A percentile compares a stretch with the other conserved stretches of the same genome.
phyloP scores from a whole-genome alignment of 768 basidiomycete genomes.

The Asterophora parasitica region DNA sequence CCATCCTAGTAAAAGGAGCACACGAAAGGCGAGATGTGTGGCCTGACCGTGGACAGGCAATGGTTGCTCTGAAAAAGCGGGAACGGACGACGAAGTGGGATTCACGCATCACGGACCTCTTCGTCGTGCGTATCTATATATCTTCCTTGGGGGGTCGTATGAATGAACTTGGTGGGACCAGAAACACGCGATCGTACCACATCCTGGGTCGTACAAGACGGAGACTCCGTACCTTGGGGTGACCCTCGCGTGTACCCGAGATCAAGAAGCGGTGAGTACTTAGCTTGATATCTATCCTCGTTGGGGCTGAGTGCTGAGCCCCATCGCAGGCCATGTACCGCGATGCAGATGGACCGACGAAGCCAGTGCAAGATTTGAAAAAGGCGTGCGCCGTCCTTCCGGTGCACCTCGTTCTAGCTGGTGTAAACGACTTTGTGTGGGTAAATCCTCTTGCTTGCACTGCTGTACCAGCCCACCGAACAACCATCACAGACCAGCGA shows the following conservation, averaged over 20 bases:
- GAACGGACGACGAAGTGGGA: conserved; percentile 46
- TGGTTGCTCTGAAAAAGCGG: conserved; percentile 28
- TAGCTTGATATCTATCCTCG: conserved; percentile 1
- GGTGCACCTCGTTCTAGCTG: conserved; percentile 51
- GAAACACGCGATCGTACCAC: conserved; percentile 9
- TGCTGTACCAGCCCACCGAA: not conserved
- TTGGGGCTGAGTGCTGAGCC: not conserved
- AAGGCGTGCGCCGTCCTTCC: conserved; percentile 35
- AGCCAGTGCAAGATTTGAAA: conserved; percentile 46
- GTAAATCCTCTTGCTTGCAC: conserved; percentile 11
- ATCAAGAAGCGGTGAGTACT: conserved; percentile 55
- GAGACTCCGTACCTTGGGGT: conserved; percentile 35
- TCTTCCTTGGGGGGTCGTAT: not conserved
- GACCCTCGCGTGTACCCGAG: conserved; percentile 52
- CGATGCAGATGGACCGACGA: conserved; percentile 49
- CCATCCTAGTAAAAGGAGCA: conserved; percentile 40
- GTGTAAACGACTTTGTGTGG: conserved; percentile 49
- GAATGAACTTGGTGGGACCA: not conserved
- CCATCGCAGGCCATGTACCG: conserved; percentile 54
- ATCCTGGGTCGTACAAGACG: conserved; percentile 23
- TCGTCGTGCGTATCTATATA: conserved; percentile 38
- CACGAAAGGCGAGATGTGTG: conserved; percentile 48
- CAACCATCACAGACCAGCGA: conserved; percentile 21
- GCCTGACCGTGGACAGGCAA: conserved; percentile 41
- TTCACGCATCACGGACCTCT: conserved; percentile 42